Percentiles rank a stretch among this genome's conserved stretches.
Evolutionary conservation across 768 basidiomycete species (phyloP).

Genomic region (Coprinopsis strossmayeri): DNA sequence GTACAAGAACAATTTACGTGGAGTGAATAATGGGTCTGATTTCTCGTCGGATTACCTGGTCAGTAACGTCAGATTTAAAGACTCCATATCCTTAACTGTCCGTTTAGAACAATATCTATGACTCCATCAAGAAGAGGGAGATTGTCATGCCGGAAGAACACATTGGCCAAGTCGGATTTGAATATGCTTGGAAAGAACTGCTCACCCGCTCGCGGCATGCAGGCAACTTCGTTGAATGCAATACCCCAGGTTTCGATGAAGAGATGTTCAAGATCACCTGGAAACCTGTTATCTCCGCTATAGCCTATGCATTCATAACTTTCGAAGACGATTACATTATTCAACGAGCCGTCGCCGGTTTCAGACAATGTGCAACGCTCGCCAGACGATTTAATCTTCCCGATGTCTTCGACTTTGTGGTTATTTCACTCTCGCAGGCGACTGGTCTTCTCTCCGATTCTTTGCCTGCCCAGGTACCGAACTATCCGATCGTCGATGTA

Average conservation of each 20-base stretch:
- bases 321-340: conserved; percentile 97
- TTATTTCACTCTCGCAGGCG: conserved; percentile 86
- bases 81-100: conserved; percentile 1
- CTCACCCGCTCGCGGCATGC: conserved; percentile 74
- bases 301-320: conserved; percentile 92
- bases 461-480: conserved; percentile 63
- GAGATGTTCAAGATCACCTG: conserved; percentile 94
- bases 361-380: conserved; percentile 91
- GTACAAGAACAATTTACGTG: conserved; percentile 85
- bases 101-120: conserved; percentile 77
- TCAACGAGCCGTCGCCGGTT: conserved; percentile 91
- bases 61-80: not conserved
- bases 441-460: conserved; percentile 80
- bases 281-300: conserved; percentile 89
- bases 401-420: conserved; percentile 96
- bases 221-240: conserved; percentile 71
- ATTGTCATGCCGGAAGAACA: conserved; percentile 99
- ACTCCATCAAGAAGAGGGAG: conserved; percentile 89
- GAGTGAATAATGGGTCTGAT: conserved; percentile 81
- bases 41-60: conserved; percentile 87
- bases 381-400: conserved; percentile 85
- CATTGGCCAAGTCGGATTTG: conserved; percentile 92
- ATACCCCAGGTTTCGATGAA: conserved; percentile 74
- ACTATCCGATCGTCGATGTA: conserved; percentile 84
- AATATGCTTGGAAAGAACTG: conserved; percentile 98